A percentile compares a stretch with the other conserved stretches of the same genome.
These are phyloP conservation scores for Hanseniaspora thailandica DNA, from an alignment of 805 yeast species.

Conservation along the genomic window DNA sequence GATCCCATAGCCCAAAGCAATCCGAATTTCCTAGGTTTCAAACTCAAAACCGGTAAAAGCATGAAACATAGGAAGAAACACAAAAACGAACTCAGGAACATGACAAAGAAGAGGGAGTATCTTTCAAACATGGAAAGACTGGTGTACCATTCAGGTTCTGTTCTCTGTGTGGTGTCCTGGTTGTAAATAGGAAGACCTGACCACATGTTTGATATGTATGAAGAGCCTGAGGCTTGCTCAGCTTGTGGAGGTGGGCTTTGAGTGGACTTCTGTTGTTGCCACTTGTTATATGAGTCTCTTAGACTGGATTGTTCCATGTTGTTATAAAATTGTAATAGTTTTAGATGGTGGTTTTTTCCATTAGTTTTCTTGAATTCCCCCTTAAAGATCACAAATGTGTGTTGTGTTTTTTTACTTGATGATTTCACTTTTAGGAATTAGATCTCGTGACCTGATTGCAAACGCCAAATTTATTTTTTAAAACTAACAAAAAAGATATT, in stretches of 20 bases:
- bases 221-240: slow-evolving; percentile 27
- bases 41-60: slow-evolving; percentile 76
- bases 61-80: slow-evolving; percentile 76
- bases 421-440: too few relatives aligned
- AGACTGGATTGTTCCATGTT: slow-evolving; percentile 20
- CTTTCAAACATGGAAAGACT: slow-evolving; percentile 66
- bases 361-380: too few relatives aligned
- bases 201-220: slow-evolving; percentile 45
- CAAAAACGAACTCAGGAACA: slow-evolving; percentile 62
- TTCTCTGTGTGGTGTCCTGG: slow-evolving; percentile 44
- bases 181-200: slow-evolving; percentile 53
- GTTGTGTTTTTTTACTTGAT: too few relatives aligned
- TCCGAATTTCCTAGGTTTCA: slow-evolving; percentile 86
- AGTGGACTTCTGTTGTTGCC: slow-evolving; percentile 27
- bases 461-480: too few relatives aligned
- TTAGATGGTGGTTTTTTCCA: too few relatives aligned
- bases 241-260: neutral
- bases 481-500: too few relatives aligned
- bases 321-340: neutral
- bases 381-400: too few relatives aligned
- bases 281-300: slow-evolving; percentile 32
- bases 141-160: slow-evolving; percentile 56
- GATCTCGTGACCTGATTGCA: too few relatives aligned
- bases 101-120: slow-evolving; percentile 61
- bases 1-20: slow-evolving; percentile 86